Base-by-base conservation (phyloP, 345 rosid species). In the Microthlaspi erraticum region DNA sequence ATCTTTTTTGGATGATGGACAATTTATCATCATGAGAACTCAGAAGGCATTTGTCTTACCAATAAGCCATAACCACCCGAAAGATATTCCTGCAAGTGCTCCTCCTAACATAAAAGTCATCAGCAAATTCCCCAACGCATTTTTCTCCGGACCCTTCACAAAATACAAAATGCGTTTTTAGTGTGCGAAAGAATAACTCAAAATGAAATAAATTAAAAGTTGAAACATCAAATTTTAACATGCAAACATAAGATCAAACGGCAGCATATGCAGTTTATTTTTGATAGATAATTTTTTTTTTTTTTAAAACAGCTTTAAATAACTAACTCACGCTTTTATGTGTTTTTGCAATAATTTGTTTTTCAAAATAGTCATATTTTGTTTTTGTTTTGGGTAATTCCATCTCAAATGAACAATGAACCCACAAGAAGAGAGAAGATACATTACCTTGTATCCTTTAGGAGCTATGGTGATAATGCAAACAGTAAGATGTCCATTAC, bases 51-150 rank as follows among this genome's bases (percentile, higher is more conserved):
- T 54, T 17, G 81, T 66, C 53, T 78, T 81, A 8, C 92, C 94
- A 14, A 90, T 87, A 51, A 93, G 85, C 97, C 96, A 90, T 43
- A 90, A 48, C 92, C 97, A 88, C 42, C 81, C 93, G 48, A 87
- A 79, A 55, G 87, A 36, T 54, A 76, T 81, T 8, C 98, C 97
- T 0, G 82, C 62, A 75, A 82, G 78, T 73, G 80, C 66, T 31
- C 92, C 96, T 1, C 77, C 87, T 42, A 82, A 7, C 14, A 88
- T 18, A 60, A 77, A 85, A 17, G 84, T 12, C 51, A 90, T 90
- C n/a, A 88, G 85, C 59, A 90, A 56, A 68, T 92, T 92, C 1
- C 98, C 97, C 59, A 92, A 45, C 0, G 97, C 98, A 75, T 93
- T 93, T 64, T 86, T 87, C 80, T 90, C 97, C 0, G 95, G 97